Percentiles rank a stretch among this genome's conserved stretches.
Conservation (phyloP, 129 eudicot genomes). For the Silybum marianum region DNA sequence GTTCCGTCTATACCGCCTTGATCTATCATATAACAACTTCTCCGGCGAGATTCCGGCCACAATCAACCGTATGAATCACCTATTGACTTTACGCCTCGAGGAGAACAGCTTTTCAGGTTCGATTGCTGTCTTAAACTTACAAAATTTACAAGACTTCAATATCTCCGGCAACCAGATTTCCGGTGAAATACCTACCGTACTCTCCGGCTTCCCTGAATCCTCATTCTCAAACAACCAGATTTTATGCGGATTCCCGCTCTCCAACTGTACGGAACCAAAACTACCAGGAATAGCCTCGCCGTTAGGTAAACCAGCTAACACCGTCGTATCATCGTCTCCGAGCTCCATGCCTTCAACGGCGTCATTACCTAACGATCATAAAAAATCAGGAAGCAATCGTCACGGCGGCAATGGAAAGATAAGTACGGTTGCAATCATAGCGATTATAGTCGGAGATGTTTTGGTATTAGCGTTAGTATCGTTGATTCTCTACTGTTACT, state of each 20-base stretch:
- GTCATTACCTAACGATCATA: constrained; percentile 31
- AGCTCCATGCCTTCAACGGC: constrained; percentile 46
- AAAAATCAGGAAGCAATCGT: constrained; percentile 21
- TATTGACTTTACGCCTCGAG: constrained; percentile 64
- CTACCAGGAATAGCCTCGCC: constrained; percentile 47
- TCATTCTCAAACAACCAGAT: constrained; percentile 50
- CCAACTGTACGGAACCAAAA: constrained; percentile 38
- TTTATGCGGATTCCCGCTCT: constrained; percentile 72
- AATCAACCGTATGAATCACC: constrained; percentile 48
- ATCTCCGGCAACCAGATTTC: constrained; percentile 52
- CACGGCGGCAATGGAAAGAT: constrained; percentile 23
- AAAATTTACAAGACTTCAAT: constrained; percentile 59
- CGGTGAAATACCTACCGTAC: constrained; percentile 61
- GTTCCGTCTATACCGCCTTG: constrained; percentile 49
- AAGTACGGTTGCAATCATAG: constrained; percentile 31
- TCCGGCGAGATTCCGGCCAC: constrained; percentile 57
- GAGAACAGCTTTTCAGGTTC: constrained; percentile 54
- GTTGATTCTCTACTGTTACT: constrained; percentile 37
- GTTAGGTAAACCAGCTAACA: constrained; percentile 31
- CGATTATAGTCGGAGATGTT: constrained; percentile 39
- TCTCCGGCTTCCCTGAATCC: constrained; percentile 58
- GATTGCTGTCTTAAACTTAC: constrained; percentile 34
- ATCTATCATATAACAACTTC: constrained; percentile 66
- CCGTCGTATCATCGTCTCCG: constrained; percentile 48
- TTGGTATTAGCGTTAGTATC: constrained; percentile 37